Conservation (phyloP, 306 rosid genomes). For the Argentina anserina region DNA sequence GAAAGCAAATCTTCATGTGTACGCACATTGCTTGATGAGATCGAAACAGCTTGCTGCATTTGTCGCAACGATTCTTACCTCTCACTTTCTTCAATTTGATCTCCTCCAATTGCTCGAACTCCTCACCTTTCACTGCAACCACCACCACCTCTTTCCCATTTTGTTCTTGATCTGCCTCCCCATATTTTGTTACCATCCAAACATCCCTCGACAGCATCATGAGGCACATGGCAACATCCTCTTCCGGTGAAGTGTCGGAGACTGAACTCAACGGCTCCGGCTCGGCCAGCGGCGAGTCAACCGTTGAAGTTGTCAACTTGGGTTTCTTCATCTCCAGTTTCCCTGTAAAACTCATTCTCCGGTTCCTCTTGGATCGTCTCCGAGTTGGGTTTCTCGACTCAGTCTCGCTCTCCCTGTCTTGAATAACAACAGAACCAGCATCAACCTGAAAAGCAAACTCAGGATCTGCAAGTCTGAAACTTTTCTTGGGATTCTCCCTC, state of each 20-base stretch:
- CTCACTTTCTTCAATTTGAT: conserved; percentile 33
- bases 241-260: conserved; percentile 61
- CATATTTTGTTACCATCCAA: conserved; percentile 32
- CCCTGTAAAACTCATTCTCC: conserved; percentile 22
- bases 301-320: conserved; percentile 21
- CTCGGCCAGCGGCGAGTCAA: conserved; percentile 24
- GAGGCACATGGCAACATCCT: conserved; percentile 72
- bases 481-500: conserved; percentile 72
- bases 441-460: conserved; percentile 43
- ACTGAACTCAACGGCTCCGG: conserved; percentile 55
- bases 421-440: conserved; percentile 45
- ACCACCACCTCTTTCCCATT: conserved; percentile 1
- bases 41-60: conserved; percentile 52
- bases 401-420: conserved; percentile 83
- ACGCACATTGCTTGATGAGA: conserved; percentile 62
- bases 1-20: conserved; percentile 47
- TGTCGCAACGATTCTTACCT: conserved; percentile 50
- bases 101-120: conserved; percentile 21
- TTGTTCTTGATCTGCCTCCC: conserved; percentile 14
- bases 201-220: conserved; percentile 76
- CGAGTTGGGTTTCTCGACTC: conserved; percentile 75
- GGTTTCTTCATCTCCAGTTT: conserved; percentile 22
- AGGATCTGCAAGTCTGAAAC: conserved; percentile 57
- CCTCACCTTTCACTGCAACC: conserved; percentile 3
- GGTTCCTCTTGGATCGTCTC: conserved; percentile 70